Conservation (phyloP, 2,329 filamentous ascomycete species). For the Cladosporium halotolerans region DNA sequence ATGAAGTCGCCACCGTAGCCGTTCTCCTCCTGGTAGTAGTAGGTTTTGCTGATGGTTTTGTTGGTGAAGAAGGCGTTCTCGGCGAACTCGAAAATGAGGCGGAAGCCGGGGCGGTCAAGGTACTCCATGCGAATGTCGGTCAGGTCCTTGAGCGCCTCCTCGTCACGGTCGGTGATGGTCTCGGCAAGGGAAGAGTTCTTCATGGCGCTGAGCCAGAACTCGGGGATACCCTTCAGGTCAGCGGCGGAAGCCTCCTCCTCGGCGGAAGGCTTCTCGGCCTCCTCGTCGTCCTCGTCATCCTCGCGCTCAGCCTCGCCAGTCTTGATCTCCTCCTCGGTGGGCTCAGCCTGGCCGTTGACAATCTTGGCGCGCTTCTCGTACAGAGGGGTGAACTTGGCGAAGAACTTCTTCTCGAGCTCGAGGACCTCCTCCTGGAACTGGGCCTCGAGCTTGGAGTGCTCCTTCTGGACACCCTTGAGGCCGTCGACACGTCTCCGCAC, state of each 20-base stretch:
- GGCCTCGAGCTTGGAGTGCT: conserved; percentile 95
- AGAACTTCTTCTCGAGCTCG: conserved; percentile 98
- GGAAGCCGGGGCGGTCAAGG: conserved; percentile 95
- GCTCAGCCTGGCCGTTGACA: conserved; percentile 80
- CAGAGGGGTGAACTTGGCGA: conserved; percentile 94
- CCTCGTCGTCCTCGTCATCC: conserved; percentile 56
- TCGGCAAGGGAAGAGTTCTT: conserved; percentile 98
- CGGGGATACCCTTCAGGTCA: conserved; percentile 74
- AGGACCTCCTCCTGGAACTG: conserved; percentile 98
- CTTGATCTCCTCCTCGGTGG: conserved; percentile 78
- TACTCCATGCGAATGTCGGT: conserved; percentile 98
- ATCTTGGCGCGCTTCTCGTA: conserved; percentile 94
- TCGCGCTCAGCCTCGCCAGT: conserved; percentile 76
- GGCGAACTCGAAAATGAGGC: conserved; percentile 92
- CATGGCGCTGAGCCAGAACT: conserved; percentile 99
- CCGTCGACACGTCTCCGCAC: conserved; percentile 92
- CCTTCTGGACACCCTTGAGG: conserved; percentile 96
- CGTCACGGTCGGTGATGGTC: conserved; percentile 97
- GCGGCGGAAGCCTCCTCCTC: conserved; percentile 50
- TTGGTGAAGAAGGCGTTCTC: conserved; percentile 97
- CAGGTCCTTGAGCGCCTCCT: conserved; percentile 83
- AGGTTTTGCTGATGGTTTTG: conserved; percentile 95
- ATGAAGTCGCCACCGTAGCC: conserved; percentile 99
- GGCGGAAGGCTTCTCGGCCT: conserved; percentile 47
- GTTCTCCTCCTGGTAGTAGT: conserved; percentile 98